Evolutionary conservation across 1,284 basidiomycete species (phyloP).

Genomic region (Phellopilus nigrolimitatus): DNA sequence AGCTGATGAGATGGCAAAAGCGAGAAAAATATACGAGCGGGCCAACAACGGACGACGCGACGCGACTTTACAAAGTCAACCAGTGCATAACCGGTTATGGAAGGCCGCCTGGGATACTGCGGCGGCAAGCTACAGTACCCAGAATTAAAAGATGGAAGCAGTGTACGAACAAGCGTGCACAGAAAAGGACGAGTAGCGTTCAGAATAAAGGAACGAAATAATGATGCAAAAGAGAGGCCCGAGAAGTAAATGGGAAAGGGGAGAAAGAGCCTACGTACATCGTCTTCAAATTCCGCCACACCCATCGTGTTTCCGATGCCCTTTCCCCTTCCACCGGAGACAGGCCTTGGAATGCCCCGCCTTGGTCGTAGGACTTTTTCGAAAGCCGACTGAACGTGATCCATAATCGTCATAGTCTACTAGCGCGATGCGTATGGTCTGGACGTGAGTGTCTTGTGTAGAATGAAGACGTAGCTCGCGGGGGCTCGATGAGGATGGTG

Average conservation of each 20-base stretch:
- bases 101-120: conserved; percentile 13
- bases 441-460: background rate
- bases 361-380: conserved; percentile 17
- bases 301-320: conserved; percentile 18
- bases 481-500: background rate
- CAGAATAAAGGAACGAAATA: background rate
- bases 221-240: background rate
- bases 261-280: conserved; percentile 19
- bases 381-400: conserved; percentile 20
- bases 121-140: conserved; percentile 3
- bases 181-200: background rate
- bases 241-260: background rate
- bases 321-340: conserved; percentile 4
- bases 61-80: conserved; percentile 16
- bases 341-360: conserved; percentile 1
- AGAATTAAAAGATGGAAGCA: background rate
- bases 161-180: background rate
- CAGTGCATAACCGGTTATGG: conserved; percentile 14
- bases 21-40: conserved; percentile 1
- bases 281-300: conserved; percentile 20
- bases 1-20: background rate
- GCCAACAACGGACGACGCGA: background rate
- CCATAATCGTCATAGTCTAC: conserved; percentile 17
- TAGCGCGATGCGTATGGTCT: background rate
- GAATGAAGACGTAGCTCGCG: too few species aligned